phyloP scores from a whole-genome alignment of 495 filamentous ascomycete species.

The Penicillium pancosmium region DNA sequence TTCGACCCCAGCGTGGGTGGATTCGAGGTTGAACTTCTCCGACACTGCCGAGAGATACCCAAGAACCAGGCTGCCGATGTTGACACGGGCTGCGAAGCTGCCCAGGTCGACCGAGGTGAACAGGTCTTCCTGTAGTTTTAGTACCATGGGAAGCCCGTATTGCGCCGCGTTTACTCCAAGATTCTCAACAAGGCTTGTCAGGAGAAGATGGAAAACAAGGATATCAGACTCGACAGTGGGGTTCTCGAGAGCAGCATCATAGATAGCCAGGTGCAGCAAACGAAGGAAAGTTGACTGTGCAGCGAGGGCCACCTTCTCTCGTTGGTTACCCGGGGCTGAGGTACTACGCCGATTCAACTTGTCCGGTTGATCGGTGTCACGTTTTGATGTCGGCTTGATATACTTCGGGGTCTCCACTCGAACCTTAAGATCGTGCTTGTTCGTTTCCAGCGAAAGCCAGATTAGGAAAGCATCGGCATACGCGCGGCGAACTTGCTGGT shows the following conservation, averaged over 20 bases:
- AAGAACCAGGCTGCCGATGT: constrained; percentile 80
- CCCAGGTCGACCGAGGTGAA: constrained; percentile 56
- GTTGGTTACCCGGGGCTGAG: constrained; percentile 51
- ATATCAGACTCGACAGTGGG: constrained; percentile 72
- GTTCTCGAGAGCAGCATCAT: constrained; percentile 77
- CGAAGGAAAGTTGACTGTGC: constrained; percentile 72
- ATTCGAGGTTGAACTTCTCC: constrained; percentile 77
- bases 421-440: constrained; percentile 62
- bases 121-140: constrained; percentile 84
- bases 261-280: constrained; percentile 83
- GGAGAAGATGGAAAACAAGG: constrained; percentile 71
- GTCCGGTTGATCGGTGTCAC: constrained; percentile 45
- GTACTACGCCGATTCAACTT: constrained; percentile 57
- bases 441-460: constrained; percentile 82
- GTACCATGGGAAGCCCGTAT: constrained; percentile 82
- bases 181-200: constrained; percentile 69
- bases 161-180: constrained; percentile 84
- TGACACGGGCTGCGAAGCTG: constrained; percentile 64
- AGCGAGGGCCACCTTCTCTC: constrained; percentile 58
- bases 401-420: constrained; percentile 56
- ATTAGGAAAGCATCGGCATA: constrained; percentile 80
- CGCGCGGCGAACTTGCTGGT: constrained; percentile 74
- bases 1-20: constrained; percentile 62
- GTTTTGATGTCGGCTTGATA: constrained; percentile 34
- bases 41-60: constrained; percentile 82